A percentile compares a stretch with the other conserved stretches of the same genome.
Evolutionary conservation across 208 protist genomes (phyloP).

Genomic region (Acanthamoeba healyi): DNA sequence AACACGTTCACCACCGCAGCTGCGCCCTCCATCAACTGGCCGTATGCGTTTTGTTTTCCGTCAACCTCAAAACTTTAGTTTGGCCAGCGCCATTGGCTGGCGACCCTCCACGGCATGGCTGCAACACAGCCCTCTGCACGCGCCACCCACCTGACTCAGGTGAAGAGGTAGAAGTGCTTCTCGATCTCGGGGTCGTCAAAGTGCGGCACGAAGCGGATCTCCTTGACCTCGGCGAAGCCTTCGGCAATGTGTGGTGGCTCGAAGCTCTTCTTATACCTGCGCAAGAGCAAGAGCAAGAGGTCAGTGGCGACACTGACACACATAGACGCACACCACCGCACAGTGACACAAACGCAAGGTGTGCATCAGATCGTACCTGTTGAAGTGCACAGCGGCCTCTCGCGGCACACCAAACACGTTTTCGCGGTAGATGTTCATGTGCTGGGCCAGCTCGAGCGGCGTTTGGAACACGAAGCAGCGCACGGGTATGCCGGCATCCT

Average conservation of each 20-base stretch:
- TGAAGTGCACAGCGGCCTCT: conserved; percentile 22
- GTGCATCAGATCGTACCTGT: conserved; percentile 49
- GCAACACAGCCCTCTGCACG: no score
- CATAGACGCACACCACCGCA: no score
- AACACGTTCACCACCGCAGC: no score
- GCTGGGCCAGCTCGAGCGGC: conserved; percentile 41
- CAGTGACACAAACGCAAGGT: no score
- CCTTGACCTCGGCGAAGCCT: conserved; percentile 76
- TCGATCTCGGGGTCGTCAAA: conserved; percentile 38
- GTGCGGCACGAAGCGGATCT: conserved; percentile 73
- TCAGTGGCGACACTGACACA: no score
- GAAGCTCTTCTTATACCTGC: conserved; percentile 54
- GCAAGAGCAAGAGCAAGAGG: no score
- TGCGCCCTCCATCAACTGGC: not conserved
- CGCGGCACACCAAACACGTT: not conserved
- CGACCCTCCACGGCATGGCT: no score
- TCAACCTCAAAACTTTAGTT: no score
- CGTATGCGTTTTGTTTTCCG: no score
- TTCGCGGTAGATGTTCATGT: conserved; percentile 75
- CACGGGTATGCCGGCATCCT: not conserved
- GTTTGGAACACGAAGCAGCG: conserved; percentile 70
- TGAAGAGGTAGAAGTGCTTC: conserved; percentile 71
- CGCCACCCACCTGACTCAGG: no score
- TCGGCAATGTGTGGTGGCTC: conserved; percentile 10
- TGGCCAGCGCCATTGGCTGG: no score